These are phyloP conservation scores for Solanum bulbocastanum DNA, from an alignment of 257 asterid species.

Conservation along the genomic window DNA sequence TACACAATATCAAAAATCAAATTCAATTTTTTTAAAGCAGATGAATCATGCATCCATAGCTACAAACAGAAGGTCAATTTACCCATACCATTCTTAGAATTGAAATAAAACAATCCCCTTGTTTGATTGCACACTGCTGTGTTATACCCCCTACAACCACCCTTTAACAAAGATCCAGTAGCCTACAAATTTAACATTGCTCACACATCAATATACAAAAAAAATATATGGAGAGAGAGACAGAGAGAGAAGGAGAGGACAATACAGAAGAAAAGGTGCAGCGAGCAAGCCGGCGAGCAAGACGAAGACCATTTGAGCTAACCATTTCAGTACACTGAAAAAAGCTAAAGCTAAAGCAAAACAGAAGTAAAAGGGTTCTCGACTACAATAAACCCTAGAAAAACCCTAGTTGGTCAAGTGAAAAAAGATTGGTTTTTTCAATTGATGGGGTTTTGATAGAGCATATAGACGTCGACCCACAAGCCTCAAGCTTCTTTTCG, in stretches of 20 bases:
- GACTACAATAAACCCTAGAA: slow-evolving; percentile 28
- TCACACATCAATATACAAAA: background rate
- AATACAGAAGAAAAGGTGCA: slow-evolving; percentile 15
- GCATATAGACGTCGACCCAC: background rate
- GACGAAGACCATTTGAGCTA: slow-evolving; percentile 27
- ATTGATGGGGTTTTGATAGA: background rate
- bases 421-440: background rate
- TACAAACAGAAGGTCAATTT: background rate
- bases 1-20: background rate
- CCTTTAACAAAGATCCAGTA: slow-evolving; percentile 22
- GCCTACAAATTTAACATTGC: slow-evolving; percentile 19
- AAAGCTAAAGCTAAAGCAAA: background rate
- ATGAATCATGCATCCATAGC: background rate
- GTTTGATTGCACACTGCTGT: slow-evolving; percentile 25
- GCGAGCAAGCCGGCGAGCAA: slow-evolving; percentile 27
- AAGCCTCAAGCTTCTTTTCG: background rate
- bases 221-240: background rate
- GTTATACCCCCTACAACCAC: slow-evolving; percentile 42
- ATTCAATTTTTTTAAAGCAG: background rate
- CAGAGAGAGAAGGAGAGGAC: background rate
- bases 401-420: slow-evolving; percentile 18
- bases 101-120: slow-evolving; percentile 12
- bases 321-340: slow-evolving; percentile 22
- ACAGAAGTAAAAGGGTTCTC: background rate
- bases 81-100: slow-evolving; percentile 31